Evolutionary conservation across 1,284 basidiomycete species (phyloP).

Genomic region (Leucoagaricus sp.): DNA sequence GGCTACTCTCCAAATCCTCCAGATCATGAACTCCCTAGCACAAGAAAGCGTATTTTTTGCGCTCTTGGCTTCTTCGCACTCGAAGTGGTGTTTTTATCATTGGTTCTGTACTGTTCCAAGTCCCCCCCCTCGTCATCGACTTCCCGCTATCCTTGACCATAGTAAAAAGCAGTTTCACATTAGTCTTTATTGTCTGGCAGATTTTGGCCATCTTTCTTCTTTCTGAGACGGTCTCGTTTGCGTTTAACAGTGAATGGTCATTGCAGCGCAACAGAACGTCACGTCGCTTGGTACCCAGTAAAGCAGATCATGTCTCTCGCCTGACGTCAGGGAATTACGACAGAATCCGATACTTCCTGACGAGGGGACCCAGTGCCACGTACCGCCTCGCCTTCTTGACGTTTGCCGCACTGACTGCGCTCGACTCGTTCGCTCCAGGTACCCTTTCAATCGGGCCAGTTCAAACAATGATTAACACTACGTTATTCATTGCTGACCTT

Average conservation of each 20-base stretch:
- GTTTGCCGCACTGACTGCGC: not conserved
- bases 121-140: not conserved
- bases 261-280: too few relatives aligned
- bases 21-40: too few relatives aligned
- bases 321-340: not conserved
- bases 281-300: too few relatives aligned
- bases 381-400: not conserved
- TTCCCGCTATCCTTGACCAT: not conserved
- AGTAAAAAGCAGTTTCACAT: not conserved
- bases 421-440: slow-evolving; percentile 4
- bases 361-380: not conserved
- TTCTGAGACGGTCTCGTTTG: not conserved
- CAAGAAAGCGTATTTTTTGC: not conserved
- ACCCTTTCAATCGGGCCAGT: not conserved
- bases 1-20: too few relatives aligned
- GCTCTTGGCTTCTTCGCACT: not conserved
- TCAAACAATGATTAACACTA: not conserved
- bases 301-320: not conserved
- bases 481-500: not conserved
- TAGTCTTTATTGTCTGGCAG: not conserved
- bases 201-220: not conserved
- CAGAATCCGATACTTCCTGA: not conserved
- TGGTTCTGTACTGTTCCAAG: not conserved
- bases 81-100: not conserved
- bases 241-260: too few relatives aligned